Evolutionary conservation across 306 rosid genomes (phyloP), one percentile per base, ranked within the genome.

Genomic region (Cucurbita argyrosperma): DNA sequence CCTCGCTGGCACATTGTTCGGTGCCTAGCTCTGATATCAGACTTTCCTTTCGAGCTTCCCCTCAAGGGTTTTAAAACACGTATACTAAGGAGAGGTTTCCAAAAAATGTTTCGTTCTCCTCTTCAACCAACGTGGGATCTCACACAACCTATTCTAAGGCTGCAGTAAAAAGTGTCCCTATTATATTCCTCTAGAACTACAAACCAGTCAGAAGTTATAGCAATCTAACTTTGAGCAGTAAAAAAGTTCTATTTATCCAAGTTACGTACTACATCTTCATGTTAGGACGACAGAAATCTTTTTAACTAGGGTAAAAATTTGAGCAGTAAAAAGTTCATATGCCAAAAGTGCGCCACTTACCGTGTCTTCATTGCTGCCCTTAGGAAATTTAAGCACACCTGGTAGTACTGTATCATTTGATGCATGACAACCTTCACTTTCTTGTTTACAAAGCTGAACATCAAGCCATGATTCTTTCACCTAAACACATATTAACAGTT

Each of bases 381-480:
- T 89, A n/a, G 97, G 96, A 84, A 95, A 86, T 82, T 79, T 87
- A 70, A 95, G 88, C 55, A 82, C 81, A 55, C 88, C 88, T 14
- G 86, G 84, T 55, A 63, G 74, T 4, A 71, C 79, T 56, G 90
- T 84, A 77, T 79, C 77, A 76, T 87, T 83, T 61, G 92, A 87
- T 57, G 84, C 84, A 39, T 68, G 70, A 60, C 96, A 95, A 75
- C 77, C 82, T 64, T 30, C 67, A 15, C 39, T 81, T 83, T 88
- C 97, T 81, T 84, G 88, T 83, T 83, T 86, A 79, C 99, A 91
- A 71, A 95, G 88, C 19, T 88, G 92, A 81, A 95, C 96, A 65
- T 95, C 85, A 61, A 95, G 91, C 96, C 97, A 80, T 58, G 99
- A 95, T 15, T 77, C 88, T 76, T 86, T 95, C 79, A 89, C 93